Evolutionary conservation across 78 protist species (phyloP), one percentile per base, ranked within the genome.

Genomic region (Polysphondylium violaceum): DNA sequence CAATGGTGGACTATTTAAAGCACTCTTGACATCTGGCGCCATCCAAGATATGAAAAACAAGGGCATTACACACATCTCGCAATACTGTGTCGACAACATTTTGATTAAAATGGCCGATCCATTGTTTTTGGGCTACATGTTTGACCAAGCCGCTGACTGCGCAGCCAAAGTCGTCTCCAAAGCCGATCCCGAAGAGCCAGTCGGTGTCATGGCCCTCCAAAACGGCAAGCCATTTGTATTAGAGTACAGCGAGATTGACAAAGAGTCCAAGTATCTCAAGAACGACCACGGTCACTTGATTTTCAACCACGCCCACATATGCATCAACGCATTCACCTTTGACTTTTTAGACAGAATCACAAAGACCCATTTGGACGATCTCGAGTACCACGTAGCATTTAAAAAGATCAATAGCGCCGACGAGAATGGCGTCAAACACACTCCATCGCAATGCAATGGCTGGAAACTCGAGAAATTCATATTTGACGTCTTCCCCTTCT

Each of bases 401-500:
- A 98, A 98, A 95, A 86, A 94, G 56, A 95, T 98, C n/a, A 97
- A 96, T 23, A 44, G 17, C 27, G 91, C 89, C 17, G 43, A 65
- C 21, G 65, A 43, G 4, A 16, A 33, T 14, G 95, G 95, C n/a
- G 25, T 3, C 4, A 64, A 63, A 35, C 16, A 21, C 67, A 76
- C 59, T 74, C 76, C 81, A 8, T 2, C 33, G 47, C 55, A 29
- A 25, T 40, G 33, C 31, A 83, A 92, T 77, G 96, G 91, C 9
- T 93, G 85, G 91, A 98, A 98, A 90, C 29, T 96, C 71, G 99
- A 98, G 69, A 38, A 87, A 72, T 98, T 98, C 55, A 93, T 98
- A 38, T 98, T 97, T 74, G 99, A 98, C 51, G 95, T 93, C 23
- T 96, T 98, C 87, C 94, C 86, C 0, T 86, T 67, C 5, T 86